Evolutionary conservation across 768 basidiomycete genomes (phyloP).

Genomic region (Mycena pura): DNA sequence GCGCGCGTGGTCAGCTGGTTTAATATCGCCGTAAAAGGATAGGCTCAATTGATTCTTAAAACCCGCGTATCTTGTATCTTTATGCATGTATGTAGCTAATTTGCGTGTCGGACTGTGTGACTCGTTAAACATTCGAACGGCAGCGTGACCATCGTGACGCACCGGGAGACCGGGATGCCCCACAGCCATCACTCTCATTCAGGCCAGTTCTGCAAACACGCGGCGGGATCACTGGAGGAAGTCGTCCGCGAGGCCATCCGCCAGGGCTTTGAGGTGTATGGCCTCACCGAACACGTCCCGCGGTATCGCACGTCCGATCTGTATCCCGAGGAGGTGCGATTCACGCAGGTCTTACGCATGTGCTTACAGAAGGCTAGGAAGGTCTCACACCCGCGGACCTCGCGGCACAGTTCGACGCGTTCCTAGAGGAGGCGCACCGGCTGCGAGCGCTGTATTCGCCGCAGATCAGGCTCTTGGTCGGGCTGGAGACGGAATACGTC

Average conservation of each 20-base stretch:
- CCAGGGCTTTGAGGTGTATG: slow-evolving; percentile 81
- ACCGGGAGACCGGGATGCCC: slow-evolving; percentile 48
- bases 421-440: slow-evolving; percentile 80
- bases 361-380: slow-evolving; percentile 48
- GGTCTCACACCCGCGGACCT: slow-evolving; percentile 60
- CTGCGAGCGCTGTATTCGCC: slow-evolving; percentile 67
- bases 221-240: slow-evolving; percentile 78
- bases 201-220: slow-evolving; percentile 93
- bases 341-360: slow-evolving; percentile 15
- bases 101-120: background rate
- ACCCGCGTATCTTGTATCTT: background rate
- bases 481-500: slow-evolving; percentile 93
- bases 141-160: background rate
- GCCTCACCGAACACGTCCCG: slow-evolving; percentile 93
- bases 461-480: slow-evolving; percentile 81
- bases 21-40: slow-evolving; percentile 1
- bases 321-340: slow-evolving; percentile 92
- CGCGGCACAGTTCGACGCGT: slow-evolving; percentile 68
- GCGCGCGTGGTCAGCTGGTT: slow-evolving; percentile 5
- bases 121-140: background rate
- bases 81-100: slow-evolving; percentile 10
- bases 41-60: background rate
- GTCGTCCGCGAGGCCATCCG: slow-evolving; percentile 82
- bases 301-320: slow-evolving; percentile 82
- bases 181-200: slow-evolving; percentile 91